Evolutionary conservation across 1,284 basidiomycete species (phyloP), one percentile per base, ranked within the genome.

Genomic region (Sanghuangporus weigelae): DNA sequence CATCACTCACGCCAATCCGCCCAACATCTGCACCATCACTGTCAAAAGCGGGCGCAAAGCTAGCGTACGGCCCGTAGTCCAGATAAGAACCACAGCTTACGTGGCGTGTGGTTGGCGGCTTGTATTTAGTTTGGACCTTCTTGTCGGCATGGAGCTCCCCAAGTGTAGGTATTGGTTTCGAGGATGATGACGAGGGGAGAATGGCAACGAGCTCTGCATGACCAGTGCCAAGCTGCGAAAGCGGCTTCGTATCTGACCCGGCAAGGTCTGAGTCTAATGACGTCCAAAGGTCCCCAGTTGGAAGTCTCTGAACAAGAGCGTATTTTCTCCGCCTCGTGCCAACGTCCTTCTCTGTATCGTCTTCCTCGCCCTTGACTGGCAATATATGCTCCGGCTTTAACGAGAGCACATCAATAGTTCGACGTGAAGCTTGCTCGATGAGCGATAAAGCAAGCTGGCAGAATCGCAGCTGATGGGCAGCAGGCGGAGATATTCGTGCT

Each of bases 31-130:
- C 79, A 8, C 85, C 85, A 61, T 88, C 85, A 68, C 89, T 87
- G 66, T 90, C 88, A 71, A 89, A 92, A 14, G 79, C 77, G 2
- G 90, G 90, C 0, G 90, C 90, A 73, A 93, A 93, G 70, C 83
- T 87, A 2, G 88, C 74, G 69, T 80, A 87, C 7, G 81, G 79
- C 0, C 91, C 90, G 70, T 93, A 93, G 71, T 92, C 87, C 10
- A 93, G 77, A 70, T 91, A 92, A 1, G 78, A 74, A 58, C 87
- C 89, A 39, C 83, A 79, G 54, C 83, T 81, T 46, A 90, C 72
- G 21, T 77, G 78, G 54, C 87, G 82, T 10, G 83, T 76, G 0
- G 77, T 73, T 6, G 81, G 78, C 42, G 78, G 73, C 50, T 78
- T 73, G 60, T 74, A 72, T 64, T 73, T 75, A 56, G 70, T 66